Evolutionary conservation across 169 alveolate species (phyloP).

Genomic region (Eimeria sp.): DNA sequence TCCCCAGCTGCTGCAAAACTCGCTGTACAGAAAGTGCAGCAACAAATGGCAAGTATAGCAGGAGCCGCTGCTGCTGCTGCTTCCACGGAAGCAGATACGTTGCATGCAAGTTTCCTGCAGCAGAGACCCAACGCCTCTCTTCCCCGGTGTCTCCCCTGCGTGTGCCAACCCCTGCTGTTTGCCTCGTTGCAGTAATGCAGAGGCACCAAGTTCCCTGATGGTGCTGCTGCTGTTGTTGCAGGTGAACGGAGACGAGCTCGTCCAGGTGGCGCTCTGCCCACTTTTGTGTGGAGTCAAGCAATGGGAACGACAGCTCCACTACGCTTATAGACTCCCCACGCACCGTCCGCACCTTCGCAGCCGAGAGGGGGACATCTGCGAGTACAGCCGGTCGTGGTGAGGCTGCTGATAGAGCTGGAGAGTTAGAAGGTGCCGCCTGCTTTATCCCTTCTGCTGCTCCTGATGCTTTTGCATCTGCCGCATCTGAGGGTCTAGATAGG

Average conservation of each 20-base stretch:
- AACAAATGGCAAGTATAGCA: constrained; percentile 83
- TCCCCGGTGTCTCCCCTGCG: constrained; percentile 80
- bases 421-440: too few species aligned
- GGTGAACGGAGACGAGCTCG: constrained; percentile 2
- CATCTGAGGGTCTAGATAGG: background rate
- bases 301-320: constrained; percentile 73
- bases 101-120: constrained; percentile 83
- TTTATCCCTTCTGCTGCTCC: background rate
- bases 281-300: constrained; percentile 87
- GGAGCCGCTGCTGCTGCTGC: constrained; percentile 59
- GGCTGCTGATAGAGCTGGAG: background rate
- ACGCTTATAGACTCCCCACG: background rate
- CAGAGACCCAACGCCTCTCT: constrained; percentile 85
- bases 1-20: constrained; percentile 83
- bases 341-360: background rate
- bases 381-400: background rate
- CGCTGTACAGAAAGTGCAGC: constrained; percentile 86
- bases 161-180: constrained; percentile 88
- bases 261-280: constrained; percentile 84
- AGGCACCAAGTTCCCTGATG: background rate
- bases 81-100: constrained; percentile 86
- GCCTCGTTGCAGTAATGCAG: constrained; percentile 83
- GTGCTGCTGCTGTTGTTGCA: background rate
- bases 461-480: too few species aligned
- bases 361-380: background rate